Conservation (phyloP, 2,329 filamentous ascomycete genomes). For the Trichoderma oligosporum region DNA sequence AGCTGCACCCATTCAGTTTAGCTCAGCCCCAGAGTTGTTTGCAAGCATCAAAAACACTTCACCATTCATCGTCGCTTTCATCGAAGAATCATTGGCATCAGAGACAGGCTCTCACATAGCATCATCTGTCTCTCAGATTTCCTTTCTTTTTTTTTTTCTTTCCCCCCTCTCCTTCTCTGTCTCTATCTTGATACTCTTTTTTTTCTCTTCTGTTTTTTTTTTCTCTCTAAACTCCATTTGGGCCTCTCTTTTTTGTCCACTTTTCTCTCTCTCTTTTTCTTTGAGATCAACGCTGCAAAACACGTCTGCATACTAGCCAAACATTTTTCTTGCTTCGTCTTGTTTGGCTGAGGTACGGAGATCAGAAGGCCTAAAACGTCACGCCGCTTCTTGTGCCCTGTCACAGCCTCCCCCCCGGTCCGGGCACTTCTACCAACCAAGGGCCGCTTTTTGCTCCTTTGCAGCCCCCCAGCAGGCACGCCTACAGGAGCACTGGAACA, state of each 20-base stretch:
- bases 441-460: neutral
- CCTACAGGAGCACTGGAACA: neutral
- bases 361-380: slow-evolving; percentile 6
- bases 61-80: slow-evolving; percentile 14
- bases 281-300: neutral
- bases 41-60: slow-evolving; percentile 1
- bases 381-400: slow-evolving; percentile 11
- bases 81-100: neutral
- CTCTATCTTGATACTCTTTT: neutral
- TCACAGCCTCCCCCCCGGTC: neutral
- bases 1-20: neutral
- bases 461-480: neutral
- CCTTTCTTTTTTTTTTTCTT: neutral
- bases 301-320: neutral
- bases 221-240: neutral
- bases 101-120: neutral
- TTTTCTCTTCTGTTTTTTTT: neutral
- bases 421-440: neutral
- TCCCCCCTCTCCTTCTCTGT: neutral
- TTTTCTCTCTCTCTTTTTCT: neutral
- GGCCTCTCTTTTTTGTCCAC: neutral
- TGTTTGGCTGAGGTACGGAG: neutral
- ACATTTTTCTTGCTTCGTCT: neutral
- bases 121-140: neutral
- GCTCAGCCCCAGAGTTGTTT: slow-evolving; percentile 12